Evolutionary conservation across 352 stramenopile species (phyloP).

Genomic region (Phytophthora macrochlamydospora): DNA sequence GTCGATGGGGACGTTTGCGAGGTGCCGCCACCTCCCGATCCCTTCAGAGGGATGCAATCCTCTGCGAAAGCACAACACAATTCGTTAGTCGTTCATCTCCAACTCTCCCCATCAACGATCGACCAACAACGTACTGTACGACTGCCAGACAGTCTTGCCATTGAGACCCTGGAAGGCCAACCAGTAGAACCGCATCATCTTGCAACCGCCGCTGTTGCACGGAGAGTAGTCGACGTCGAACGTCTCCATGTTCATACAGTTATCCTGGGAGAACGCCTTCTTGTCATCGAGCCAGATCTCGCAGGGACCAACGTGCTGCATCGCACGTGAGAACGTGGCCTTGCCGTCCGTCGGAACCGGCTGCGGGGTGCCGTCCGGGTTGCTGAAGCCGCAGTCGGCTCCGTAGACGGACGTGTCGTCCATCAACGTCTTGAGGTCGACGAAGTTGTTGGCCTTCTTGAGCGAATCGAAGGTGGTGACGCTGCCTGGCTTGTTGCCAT

Average conservation of each 20-base stretch:
- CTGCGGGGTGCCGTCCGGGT: slow-evolving; percentile 38
- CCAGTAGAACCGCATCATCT: slow-evolving; percentile 49
- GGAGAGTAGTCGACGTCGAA: slow-evolving; percentile 48
- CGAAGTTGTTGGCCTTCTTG: slow-evolving; percentile 37
- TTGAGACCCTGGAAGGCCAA: slow-evolving; percentile 43
- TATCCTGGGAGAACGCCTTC: slow-evolving; percentile 34
- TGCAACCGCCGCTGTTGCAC: slow-evolving; percentile 34
- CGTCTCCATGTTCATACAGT: slow-evolving; percentile 46
- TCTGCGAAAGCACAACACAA: slow-evolving; percentile 18
- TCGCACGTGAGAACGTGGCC: slow-evolving; percentile 37
- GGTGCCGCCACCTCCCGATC: slow-evolving; percentile 24
- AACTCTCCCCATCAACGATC: background rate
- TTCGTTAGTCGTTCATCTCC: slow-evolving; percentile 1
- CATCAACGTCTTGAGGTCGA: slow-evolving; percentile 38
- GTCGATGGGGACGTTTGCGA: slow-evolving; percentile 11
- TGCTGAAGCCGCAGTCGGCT: slow-evolving; percentile 40
- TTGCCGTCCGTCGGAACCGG: slow-evolving; percentile 41
- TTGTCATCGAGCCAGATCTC: slow-evolving; percentile 49
- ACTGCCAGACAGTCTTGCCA: slow-evolving; percentile 44
- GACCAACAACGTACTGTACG: slow-evolving; percentile 37
- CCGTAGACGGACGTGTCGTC: slow-evolving; percentile 41
- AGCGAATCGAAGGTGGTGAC: slow-evolving; percentile 30
- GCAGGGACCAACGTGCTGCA: slow-evolving; percentile 39
- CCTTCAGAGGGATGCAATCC: slow-evolving; percentile 41
- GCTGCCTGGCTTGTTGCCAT: slow-evolving; percentile 40